Evolutionary conservation across 352 stramenopile species (phyloP).

Genomic region (Phytophthora quininea): DNA sequence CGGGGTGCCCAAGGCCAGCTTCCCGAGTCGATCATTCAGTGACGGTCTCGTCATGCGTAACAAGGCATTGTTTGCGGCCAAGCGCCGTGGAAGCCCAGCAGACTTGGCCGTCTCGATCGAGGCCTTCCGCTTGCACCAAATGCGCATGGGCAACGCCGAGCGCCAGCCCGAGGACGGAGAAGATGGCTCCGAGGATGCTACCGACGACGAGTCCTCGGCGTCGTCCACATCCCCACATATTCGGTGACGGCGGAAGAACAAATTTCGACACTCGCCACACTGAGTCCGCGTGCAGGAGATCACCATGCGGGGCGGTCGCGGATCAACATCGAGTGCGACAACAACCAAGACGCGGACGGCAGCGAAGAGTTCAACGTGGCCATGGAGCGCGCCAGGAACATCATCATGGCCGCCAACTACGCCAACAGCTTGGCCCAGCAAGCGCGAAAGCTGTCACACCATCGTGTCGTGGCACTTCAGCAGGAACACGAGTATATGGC

Average conservation of each 20-base stretch:
- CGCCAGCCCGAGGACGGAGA: constrained; percentile 39
- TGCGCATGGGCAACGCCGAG: constrained; percentile 61
- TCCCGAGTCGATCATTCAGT: constrained; percentile 74
- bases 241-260: constrained; percentile 12
- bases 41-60: constrained; percentile 79
- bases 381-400: constrained; percentile 51
- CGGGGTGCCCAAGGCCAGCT: constrained; percentile 65
- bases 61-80: constrained; percentile 62
- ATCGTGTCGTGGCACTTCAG: constrained; percentile 67
- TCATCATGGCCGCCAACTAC: constrained; percentile 68
- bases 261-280: constrained; percentile 16
- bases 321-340: constrained; percentile 28
- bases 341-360: constrained; percentile 16
- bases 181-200: constrained; percentile 37
- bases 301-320: constrained; percentile 15
- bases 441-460: constrained; percentile 68
- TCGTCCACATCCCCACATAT: constrained; percentile 33
- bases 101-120: constrained; percentile 80
- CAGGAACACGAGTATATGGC: constrained; percentile 60
- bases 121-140: constrained; percentile 72
- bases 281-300: constrained; percentile 25
- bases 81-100: constrained; percentile 69
- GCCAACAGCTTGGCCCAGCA: constrained; percentile 77
- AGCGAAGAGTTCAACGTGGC: constrained; percentile 49
- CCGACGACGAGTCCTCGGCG: constrained; percentile 33